Evolutionary conservation across 179 eudicot genomes (phyloP), one percentile per base, ranked within the genome.

Genomic region (Silene noctiflora): DNA sequence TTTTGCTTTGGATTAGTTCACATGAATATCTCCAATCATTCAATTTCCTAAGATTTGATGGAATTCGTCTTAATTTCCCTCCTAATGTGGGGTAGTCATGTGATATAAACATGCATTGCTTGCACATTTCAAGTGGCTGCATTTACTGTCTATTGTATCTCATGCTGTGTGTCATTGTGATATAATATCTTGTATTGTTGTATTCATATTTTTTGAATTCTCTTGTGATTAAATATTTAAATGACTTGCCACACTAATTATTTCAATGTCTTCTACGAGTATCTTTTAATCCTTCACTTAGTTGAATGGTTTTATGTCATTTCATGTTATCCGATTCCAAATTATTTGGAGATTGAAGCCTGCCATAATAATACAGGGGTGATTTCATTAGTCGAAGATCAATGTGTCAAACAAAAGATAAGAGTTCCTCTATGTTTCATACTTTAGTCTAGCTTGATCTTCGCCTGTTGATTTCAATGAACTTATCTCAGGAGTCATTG

Each of bases 11-110:
- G 24, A 73, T 66, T 20, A 16, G 19, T 55, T n/a, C 14, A 55
- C 60, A 27, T 66, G 76, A 44, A 44, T 10, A 72, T 72, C 67
- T 72, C 20, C 60, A 67, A 63, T 71, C 27, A 39, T 71, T 71
- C 74, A 77, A 71, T 48, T n/a, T 21, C 61, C 33, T 68, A 13
- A 27, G 75, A 59, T 69, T 77, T 39, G 11, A 4, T 77, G 8
- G 11, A 12, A 61, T 46, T 60, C 56, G 35, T 14, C 58, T 17
- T 13, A 42, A 21, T 12, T 46, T 42, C 39, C 68, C 33, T n/a
- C n/a, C 4, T 24, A 10, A 27, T 55, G 63, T 51, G 21, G 72
- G 63, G 59, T 51, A 17, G 42, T 71, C 19, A 58, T 19, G 66
- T 33, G 66, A 72, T 33, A 24, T 21, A 9, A 29, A 72, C 66